These are phyloP conservation scores for Trichopus zeylanicus DNA, from an alignment of 116 monocot genomes.

Conservation along the genomic window DNA sequence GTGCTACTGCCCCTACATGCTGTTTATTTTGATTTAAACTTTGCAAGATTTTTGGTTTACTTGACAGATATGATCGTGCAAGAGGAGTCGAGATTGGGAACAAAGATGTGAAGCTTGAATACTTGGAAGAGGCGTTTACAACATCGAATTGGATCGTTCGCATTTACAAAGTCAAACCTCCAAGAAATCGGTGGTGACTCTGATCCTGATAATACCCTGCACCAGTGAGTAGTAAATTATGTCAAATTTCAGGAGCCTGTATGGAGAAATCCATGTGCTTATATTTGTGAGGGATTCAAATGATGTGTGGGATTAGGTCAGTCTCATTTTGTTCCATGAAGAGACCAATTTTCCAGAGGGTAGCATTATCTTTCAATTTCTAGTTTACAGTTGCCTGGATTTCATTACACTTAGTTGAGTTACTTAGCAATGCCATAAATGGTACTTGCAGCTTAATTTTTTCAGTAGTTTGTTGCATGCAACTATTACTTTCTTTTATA, in stretches of 20 bases:
- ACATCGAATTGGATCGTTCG: slow-evolving; percentile 97
- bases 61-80: slow-evolving; percentile 79
- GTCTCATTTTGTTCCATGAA: background rate
- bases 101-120: slow-evolving; percentile 79
- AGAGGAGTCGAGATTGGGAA: slow-evolving; percentile 97
- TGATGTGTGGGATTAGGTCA: background rate
- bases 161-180: slow-evolving; percentile 96
- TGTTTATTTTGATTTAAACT: background rate
- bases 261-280: background rate
- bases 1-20: background rate
- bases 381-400: too few relatives aligned
- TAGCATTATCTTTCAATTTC: too few relatives aligned
- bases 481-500: too few relatives aligned
- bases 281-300: background rate
- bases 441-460: too few relatives aligned
- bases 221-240: background rate
- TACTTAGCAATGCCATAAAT: too few relatives aligned
- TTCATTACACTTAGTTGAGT: too few relatives aligned
- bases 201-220: background rate
- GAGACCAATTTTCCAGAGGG: background rate
- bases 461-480: too few relatives aligned
- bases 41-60: too few relatives aligned
- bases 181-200: slow-evolving; percentile 70
- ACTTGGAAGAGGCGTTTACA: slow-evolving; percentile 93
- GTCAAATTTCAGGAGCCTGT: background rate